phyloP scores from a whole-genome alignment of 179 eudicot genomes.

The Pouteria campechiana region DNA sequence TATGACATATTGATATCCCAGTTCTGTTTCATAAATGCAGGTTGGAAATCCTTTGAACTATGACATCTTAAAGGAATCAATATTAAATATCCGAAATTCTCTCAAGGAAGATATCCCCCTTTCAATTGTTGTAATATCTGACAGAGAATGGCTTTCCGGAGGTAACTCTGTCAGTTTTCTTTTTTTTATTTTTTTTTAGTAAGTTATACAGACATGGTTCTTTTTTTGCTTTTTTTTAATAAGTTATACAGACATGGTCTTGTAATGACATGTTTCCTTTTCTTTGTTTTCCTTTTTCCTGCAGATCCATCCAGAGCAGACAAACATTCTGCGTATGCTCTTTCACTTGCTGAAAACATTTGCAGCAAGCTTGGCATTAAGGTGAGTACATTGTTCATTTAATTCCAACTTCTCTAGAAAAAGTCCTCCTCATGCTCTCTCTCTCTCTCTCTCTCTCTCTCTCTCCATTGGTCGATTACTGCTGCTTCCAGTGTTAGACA shows the following conservation, averaged over 20 bases:
- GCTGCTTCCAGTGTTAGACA: too few relatives aligned
- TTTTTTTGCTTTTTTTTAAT: too few relatives aligned
- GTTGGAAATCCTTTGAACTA: constrained; percentile 82
- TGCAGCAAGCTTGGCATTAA: constrained; percentile 73
- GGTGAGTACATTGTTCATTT: constrained; percentile 22
- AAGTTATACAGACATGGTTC: too few relatives aligned
- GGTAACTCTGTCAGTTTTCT: too few relatives aligned
- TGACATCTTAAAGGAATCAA: constrained; percentile 56
- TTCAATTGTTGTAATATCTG: constrained; percentile 75
- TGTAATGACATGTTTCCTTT: constrained; percentile 1
- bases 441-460: background rate
- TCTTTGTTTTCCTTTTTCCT: constrained; percentile 7
- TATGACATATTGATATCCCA: background rate
- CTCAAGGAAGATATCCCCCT: constrained; percentile 50
- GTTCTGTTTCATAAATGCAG: constrained; percentile 21
- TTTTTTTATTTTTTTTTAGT: too few relatives aligned
- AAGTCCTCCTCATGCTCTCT: background rate
- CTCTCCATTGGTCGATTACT: background rate
- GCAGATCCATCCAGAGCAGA: constrained; percentile 88
- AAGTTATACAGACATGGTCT: too few relatives aligned
- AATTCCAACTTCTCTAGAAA: background rate
- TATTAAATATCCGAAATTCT: constrained; percentile 38
- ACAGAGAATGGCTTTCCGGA: constrained; percentile 60
- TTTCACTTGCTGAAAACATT: constrained; percentile 82
- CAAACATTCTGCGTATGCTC: constrained; percentile 85